These are phyloP conservation scores for Cladosporium phlei DNA, from an alignment of 2,329 filamentous ascomycete species.

Conservation along the genomic window DNA sequence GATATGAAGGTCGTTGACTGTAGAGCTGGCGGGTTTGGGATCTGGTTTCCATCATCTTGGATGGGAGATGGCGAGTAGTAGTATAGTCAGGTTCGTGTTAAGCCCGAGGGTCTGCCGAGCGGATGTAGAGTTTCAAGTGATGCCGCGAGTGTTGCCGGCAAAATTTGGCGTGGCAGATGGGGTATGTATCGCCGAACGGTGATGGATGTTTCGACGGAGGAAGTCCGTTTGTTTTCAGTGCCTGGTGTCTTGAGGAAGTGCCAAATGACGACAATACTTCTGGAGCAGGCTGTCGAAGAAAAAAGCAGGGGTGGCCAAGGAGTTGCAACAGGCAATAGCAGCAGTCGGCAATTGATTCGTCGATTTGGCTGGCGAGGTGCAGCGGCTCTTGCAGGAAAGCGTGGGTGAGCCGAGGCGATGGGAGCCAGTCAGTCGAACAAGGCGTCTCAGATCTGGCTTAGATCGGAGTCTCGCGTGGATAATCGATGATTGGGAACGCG, in stretches of 20 bases:
- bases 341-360: slow-evolving; percentile 12
- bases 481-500: slow-evolving; percentile 1
- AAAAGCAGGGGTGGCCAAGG: slow-evolving; percentile 12
- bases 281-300: neutral
- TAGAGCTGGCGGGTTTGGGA: slow-evolving; percentile 23
- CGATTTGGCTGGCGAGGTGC: slow-evolving; percentile 1
- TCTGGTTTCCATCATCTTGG: slow-evolving; percentile 17
- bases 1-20: slow-evolving; percentile 32
- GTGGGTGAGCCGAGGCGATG: slow-evolving; percentile 1
- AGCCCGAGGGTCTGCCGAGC: slow-evolving; percentile 6
- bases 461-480: slow-evolving; percentile 5
- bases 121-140: slow-evolving; percentile 4
- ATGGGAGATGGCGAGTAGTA: neutral
- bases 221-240: neutral
- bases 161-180: neutral
- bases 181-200: slow-evolving; percentile 1
- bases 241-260: neutral
- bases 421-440: slow-evolving; percentile 10
- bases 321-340: slow-evolving; percentile 5
- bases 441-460: neutral
- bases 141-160: slow-evolving; percentile 8
- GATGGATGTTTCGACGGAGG: neutral
- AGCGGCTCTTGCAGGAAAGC: slow-evolving; percentile 1
- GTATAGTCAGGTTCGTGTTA: neutral
- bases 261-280: slow-evolving; percentile 3